Conservation (phyloP, 371 early-diverging fungal species). For the Mortierella sp. region DNA sequence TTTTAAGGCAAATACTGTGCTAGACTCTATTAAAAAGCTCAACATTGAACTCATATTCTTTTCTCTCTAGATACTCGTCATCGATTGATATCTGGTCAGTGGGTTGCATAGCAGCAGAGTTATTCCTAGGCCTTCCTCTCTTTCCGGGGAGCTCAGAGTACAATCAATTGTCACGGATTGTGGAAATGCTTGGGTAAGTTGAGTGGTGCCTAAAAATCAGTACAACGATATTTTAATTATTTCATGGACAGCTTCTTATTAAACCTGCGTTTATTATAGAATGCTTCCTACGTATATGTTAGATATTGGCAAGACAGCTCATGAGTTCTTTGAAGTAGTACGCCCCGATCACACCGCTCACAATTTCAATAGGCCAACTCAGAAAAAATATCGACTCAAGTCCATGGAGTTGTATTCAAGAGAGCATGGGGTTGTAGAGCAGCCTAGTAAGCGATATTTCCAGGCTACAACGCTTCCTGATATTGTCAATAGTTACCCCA, state of each 20-base stretch:
- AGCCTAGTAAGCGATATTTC: conserved; percentile 92
- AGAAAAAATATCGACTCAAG: conserved; percentile 77
- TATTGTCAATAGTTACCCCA: conserved; percentile 83
- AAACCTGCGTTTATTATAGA: conserved; percentile 32
- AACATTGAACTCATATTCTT: neutral
- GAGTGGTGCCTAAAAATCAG: neutral
- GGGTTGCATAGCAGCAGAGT: conserved; percentile 99
- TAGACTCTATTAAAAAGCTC: neutral
- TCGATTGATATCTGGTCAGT: conserved; percentile 99
- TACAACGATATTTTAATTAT: neutral
- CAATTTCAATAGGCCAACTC: conserved; percentile 16
- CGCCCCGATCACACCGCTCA: conserved; percentile 30
- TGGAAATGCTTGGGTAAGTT: conserved; percentile 84
- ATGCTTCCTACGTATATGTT: conserved; percentile 89
- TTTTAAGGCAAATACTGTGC: neutral
- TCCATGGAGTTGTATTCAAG: conserved; percentile 83
- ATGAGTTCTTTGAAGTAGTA: conserved; percentile 76
- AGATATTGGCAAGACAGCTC: conserved; percentile 83
- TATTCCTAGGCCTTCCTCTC: conserved; percentile 91
- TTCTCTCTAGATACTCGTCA: conserved; percentile 76
- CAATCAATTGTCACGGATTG: conserved; percentile 89
- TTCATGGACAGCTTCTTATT: neutral
- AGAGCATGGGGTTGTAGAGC: conserved; percentile 79
- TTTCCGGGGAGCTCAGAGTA: conserved; percentile 95
- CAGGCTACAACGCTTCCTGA: conserved; percentile 81